Conservation (phyloP, 768 basidiomycete species). For the Neoboletus subvelutipes region DNA sequence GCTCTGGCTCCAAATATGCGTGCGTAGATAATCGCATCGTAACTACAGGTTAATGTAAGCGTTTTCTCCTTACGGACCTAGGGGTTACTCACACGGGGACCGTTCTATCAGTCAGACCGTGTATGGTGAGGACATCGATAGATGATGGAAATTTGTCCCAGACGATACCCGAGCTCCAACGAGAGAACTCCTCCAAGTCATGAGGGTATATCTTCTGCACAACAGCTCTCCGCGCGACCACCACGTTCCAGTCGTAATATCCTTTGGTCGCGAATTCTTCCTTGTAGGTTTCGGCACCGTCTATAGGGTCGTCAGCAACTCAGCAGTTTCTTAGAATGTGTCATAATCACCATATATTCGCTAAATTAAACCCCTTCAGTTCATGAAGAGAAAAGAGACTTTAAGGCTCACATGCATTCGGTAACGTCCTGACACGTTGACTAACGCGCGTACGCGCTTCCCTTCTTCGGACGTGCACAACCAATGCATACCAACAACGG, state of each 20-base stretch:
- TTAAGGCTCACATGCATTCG: slow-evolving; percentile 64
- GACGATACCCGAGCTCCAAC: slow-evolving; percentile 66
- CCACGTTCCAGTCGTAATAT: slow-evolving; percentile 59
- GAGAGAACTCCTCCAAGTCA: slow-evolving; percentile 60
- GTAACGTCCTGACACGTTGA: slow-evolving; percentile 77
- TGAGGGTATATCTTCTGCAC: slow-evolving; percentile 52
- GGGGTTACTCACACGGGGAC: slow-evolving; percentile 62
- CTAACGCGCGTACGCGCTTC: slow-evolving; percentile 53
- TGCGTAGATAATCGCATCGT: slow-evolving; percentile 71
- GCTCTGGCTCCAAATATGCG: slow-evolving; percentile 52
- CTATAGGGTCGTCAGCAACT: slow-evolving; percentile 18
- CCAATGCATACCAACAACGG: slow-evolving; percentile 68
- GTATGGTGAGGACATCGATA: slow-evolving; percentile 71
- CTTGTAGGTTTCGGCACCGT: slow-evolving; percentile 38
- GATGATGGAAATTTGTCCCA: slow-evolving; percentile 64
- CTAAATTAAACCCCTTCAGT: slow-evolving; percentile 15
- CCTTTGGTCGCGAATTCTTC: slow-evolving; percentile 55
- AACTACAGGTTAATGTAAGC: slow-evolving; percentile 39
- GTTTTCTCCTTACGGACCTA: neutral
- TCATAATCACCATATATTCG: slow-evolving; percentile 28
- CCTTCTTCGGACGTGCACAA: slow-evolving; percentile 62
- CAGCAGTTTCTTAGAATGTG: neutral
- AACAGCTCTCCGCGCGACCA: slow-evolving; percentile 63
- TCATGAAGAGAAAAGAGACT: neutral
- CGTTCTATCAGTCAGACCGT: slow-evolving; percentile 66